A percentile compares a stretch with the other conserved stretches of the same genome.
These are phyloP conservation scores for Phaeophleospora eucalypticola DNA, from an alignment of 2,329 filamentous ascomycete genomes.

Conservation along the genomic window DNA sequence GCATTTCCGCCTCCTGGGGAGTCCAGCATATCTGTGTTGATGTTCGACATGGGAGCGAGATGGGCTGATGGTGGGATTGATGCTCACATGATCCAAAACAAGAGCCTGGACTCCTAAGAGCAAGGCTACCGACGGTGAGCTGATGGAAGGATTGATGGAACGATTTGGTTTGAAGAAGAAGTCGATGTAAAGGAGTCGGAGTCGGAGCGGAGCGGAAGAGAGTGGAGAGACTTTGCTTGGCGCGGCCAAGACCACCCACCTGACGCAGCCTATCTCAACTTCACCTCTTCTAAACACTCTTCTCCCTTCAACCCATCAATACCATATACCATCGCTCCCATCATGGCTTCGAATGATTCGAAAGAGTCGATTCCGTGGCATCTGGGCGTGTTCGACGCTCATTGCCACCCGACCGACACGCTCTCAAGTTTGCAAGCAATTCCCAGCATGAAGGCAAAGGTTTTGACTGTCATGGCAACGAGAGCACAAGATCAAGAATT, in stretches of 20 bases:
- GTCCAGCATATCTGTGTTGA: too few relatives aligned
- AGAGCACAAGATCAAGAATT: slow-evolving; percentile 70
- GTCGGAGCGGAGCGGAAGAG: not conserved
- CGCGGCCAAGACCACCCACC: not conserved
- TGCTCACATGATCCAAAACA: too few relatives aligned
- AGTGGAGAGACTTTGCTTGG: not conserved
- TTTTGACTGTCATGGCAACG: slow-evolving; percentile 73
- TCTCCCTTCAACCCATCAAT: not conserved
- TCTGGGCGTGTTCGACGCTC: slow-evolving; percentile 68
- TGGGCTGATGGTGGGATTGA: too few relatives aligned
- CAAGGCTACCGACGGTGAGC: too few relatives aligned
- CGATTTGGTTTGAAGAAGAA: not conserved
- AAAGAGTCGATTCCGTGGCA: slow-evolving; percentile 57
- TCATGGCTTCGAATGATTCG: not conserved
- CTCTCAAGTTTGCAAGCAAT: slow-evolving; percentile 59
- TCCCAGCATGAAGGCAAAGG: slow-evolving; percentile 60
- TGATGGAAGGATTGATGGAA: not conserved
- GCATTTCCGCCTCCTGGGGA: too few relatives aligned
- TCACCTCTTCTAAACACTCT: not conserved
- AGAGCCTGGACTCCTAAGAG: too few relatives aligned
- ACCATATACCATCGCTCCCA: not conserved
- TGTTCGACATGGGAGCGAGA: too few relatives aligned
- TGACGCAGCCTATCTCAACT: not conserved
- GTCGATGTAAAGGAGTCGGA: not conserved
- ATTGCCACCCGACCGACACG: slow-evolving; percentile 80